A percentile compares a stretch with the other conserved stretches of the same genome.
Evolutionary conservation across 495 filamentous ascomycete genomes (phyloP).

Genomic region (Aspergillus nanangensis): DNA sequence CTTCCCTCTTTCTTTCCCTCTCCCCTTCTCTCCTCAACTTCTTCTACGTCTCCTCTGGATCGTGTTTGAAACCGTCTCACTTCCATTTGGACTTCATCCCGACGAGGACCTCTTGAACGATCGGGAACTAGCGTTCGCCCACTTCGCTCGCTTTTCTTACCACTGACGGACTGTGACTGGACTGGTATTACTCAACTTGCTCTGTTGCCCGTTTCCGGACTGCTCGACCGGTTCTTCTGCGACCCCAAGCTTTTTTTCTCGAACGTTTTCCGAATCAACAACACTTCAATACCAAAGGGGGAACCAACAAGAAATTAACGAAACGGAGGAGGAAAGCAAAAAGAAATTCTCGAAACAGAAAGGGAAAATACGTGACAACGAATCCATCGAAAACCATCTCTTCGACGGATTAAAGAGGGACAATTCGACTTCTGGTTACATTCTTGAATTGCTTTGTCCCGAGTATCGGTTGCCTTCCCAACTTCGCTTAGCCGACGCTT

Average conservation of each 20-base stretch:
- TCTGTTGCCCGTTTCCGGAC: conserved; percentile 15
- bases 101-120: no score
- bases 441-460: conserved; percentile 19
- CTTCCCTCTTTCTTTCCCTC: no score
- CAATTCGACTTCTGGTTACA: conserved; percentile 3
- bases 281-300: no score
- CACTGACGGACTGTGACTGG: neutral
- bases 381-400: no score
- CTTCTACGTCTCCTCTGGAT: no score
- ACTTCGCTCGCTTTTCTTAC: neutral
- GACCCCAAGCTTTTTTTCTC: neutral
- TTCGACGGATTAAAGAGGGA: no score
- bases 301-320: no score
- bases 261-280: conserved; percentile 3
- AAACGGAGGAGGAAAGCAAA: conserved; percentile 2
- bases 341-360: conserved; percentile 1
- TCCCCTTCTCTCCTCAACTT: no score
- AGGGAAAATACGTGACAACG: neutral
- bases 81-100: neutral
- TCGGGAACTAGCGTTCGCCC: no score
- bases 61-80: neutral
- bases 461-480: conserved; percentile 12
- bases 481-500: conserved; percentile 14
- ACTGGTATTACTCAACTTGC: conserved; percentile 5
- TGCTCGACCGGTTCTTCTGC: conserved; percentile 7